A percentile compares a stretch with the other conserved stretches of the same genome.
These are phyloP conservation scores for Xerophyta viscosa DNA, from an alignment of 106 monocot genomes.

Conservation along the genomic window DNA sequence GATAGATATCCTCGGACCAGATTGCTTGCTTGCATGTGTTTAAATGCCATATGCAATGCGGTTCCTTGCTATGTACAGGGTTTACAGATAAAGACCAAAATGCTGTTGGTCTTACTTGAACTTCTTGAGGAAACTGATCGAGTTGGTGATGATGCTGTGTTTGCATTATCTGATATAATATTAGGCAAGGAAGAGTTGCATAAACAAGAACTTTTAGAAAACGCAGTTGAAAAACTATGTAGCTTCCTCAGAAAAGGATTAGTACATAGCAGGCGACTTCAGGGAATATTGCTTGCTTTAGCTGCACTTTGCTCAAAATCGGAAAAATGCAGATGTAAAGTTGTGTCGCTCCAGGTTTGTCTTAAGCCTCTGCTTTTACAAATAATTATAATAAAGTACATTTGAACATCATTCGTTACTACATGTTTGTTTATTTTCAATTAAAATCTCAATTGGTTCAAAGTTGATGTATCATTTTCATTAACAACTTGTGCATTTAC, in stretches of 20 bases:
- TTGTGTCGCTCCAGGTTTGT: conserved; percentile 73
- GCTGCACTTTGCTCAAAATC: conserved; percentile 71
- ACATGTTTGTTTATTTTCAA: no score
- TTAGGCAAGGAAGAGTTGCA: conserved; percentile 72
- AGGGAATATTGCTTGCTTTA: conserved; percentile 80
- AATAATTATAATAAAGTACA: no score
- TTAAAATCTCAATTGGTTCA: no score
- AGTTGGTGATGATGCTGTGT: conserved; percentile 92
- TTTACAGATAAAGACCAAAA: conserved; percentile 49
- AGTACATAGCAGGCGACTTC: conserved; percentile 44
- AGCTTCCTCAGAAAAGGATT: conserved; percentile 25
- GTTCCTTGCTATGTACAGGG: conserved; percentile 43
- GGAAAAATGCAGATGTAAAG: conserved; percentile 65
- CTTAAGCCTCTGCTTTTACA: no score
- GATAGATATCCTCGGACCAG: conserved; percentile 81
- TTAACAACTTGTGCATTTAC: no score
- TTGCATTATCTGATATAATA: conserved; percentile 61
- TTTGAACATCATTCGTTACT: no score
- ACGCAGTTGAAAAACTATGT: conserved; percentile 70
- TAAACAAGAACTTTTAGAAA: conserved; percentile 62
- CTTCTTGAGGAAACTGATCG: conserved; percentile 79
- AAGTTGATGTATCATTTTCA: no score
- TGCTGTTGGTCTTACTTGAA: conserved; percentile 64
- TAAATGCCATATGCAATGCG: conserved; percentile 48
- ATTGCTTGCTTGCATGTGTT: conserved; percentile 75